A percentile compares a stretch with the other conserved stretches of the same genome.
These are phyloP conservation scores for Blastomyces percursus DNA, from an alignment of 2,329 filamentous ascomycete genomes.

Conservation along the genomic window DNA sequence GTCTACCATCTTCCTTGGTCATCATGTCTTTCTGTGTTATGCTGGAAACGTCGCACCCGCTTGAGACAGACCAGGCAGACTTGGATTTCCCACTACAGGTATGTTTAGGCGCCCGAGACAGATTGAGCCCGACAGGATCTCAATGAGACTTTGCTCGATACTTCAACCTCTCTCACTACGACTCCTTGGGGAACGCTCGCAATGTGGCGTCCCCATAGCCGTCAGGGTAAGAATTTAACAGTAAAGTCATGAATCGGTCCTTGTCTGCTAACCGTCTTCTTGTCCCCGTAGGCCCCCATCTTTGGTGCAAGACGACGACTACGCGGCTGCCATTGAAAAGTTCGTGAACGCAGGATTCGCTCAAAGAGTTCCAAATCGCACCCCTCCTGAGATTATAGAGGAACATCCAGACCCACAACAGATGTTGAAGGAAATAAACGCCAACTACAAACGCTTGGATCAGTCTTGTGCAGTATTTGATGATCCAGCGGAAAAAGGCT, in stretches of 20 bases:
- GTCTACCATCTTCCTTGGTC: too few relatives aligned
- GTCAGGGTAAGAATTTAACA: conserved; percentile 11
- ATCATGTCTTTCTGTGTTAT: not conserved
- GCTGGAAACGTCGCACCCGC: not conserved
- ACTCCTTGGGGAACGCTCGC: conserved; percentile 17
- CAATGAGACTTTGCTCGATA: conserved; percentile 12
- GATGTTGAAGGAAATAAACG: conserved; percentile 18
- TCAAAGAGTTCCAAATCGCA: conserved; percentile 16
- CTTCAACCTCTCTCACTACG: conserved; percentile 18
- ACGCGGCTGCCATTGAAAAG: conserved; percentile 15
- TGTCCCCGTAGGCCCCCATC: conserved; percentile 13
- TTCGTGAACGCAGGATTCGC: conserved; percentile 17
- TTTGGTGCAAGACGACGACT: conserved; percentile 18
- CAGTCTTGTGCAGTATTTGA: conserved; percentile 17
- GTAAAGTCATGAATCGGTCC: not conserved
- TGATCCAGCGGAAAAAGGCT: conserved; percentile 10
- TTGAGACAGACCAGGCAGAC: not conserved
- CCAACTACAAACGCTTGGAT: conserved; percentile 17
- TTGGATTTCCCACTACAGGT: not conserved
- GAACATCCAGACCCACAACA: conserved; percentile 6
- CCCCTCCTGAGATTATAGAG: conserved; percentile 10
- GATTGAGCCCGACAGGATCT: conserved; percentile 17
- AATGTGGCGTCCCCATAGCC: conserved; percentile 16
- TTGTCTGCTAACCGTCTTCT: conserved; percentile 9
- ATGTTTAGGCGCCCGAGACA: conserved; percentile 17